Conservation (phyloP, 129 eudicot species). For the Helichrysum umbraculigerum region DNA sequence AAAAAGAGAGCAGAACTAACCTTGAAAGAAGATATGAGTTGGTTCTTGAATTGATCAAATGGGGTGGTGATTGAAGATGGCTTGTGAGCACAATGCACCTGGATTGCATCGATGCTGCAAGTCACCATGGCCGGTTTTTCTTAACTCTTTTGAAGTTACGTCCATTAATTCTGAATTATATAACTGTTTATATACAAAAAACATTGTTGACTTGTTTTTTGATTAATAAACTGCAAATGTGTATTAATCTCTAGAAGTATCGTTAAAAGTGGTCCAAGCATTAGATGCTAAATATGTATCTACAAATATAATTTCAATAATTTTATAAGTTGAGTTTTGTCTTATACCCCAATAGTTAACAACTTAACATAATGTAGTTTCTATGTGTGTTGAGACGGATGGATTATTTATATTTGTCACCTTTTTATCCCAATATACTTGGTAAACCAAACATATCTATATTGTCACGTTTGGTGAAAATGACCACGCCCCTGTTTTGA, state of each 20-base stretch:
- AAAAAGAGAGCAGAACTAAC: constrained; percentile 14
- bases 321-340: no score
- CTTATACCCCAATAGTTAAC: no score
- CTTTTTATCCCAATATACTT: no score
- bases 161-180: not conserved
- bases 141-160: not conserved
- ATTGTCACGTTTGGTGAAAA: no score
- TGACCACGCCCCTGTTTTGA: no score
- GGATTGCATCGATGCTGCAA: constrained; percentile 28
- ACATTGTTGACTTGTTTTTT: constrained; percentile 10
- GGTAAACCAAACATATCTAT: no score
- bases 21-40: constrained; percentile 47
- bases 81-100: constrained; percentile 39
- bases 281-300: no score
- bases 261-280: no score
- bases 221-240: not conserved
- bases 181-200: not conserved
- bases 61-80: constrained; percentile 35
- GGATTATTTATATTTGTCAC: no score
- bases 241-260: not conserved
- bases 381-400: no score
- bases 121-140: constrained; percentile 28
- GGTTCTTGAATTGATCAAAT: constrained; percentile 34
- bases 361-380: no score
- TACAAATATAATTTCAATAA: no score